Evolutionary conservation across 306 rosid genomes (phyloP).

Genomic region (Gillenia trifoliata): DNA sequence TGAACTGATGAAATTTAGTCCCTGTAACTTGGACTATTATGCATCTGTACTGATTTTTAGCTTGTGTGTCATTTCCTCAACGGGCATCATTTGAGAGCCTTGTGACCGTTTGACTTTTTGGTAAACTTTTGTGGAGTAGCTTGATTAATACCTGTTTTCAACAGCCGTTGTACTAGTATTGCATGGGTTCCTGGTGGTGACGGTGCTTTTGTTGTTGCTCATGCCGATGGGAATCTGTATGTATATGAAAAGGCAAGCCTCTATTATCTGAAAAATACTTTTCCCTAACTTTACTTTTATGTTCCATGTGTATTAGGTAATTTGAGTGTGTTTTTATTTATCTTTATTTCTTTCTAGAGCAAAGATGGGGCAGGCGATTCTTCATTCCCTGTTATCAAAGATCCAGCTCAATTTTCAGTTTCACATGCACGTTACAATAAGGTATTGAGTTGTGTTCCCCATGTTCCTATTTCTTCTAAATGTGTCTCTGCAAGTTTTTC

Average conservation of each 20-base stretch:
- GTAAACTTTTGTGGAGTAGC: conserved; percentile 5
- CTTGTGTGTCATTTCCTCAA: conserved; percentile 5
- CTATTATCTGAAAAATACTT: conserved; percentile 20
- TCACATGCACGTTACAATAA: conserved; percentile 92
- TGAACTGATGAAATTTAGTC: neutral
- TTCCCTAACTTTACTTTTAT: conserved; percentile 3
- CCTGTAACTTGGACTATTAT: neutral
- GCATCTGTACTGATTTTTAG: neutral
- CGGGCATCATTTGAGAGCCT: neutral
- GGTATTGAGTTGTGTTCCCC: conserved; percentile 39
- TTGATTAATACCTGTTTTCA: conserved; percentile 33
- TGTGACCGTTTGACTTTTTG: neutral
- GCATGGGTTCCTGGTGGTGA: conserved; percentile 95
- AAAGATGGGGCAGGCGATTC: conserved; percentile 89
- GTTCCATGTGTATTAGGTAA: conserved; percentile 8
- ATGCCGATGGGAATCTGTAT: conserved; percentile 88
- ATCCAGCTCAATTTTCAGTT: conserved; percentile 85
- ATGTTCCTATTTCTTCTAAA: neutral
- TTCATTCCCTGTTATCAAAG: conserved; percentile 78
- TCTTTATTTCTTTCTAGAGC: conserved; percentile 37
- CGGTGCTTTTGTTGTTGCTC: conserved; percentile 86
- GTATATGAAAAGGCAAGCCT: conserved; percentile 87
- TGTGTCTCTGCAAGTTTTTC: neutral
- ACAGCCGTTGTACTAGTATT: conserved; percentile 90
- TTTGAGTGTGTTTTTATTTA: conserved; percentile 19